These are phyloP conservation scores for Linnemannia schmuckeri DNA, from an alignment of 192 early-diverging fungal genomes.

Conservation along the genomic window DNA sequence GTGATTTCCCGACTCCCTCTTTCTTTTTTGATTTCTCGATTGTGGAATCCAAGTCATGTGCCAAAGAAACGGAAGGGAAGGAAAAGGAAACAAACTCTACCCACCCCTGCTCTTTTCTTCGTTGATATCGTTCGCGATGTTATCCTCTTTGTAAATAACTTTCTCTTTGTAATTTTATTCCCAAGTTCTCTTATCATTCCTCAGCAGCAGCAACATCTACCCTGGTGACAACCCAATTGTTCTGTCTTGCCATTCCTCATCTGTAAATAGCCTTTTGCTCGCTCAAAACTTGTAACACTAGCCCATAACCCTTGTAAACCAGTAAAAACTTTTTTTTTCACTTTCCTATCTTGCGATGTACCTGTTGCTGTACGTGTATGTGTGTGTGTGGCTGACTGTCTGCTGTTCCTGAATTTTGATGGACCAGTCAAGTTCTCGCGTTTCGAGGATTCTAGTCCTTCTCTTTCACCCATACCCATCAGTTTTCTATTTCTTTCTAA, in stretches of 20 bases:
- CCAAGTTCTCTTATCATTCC: not conserved
- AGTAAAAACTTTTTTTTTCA: not conserved
- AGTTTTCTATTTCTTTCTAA: not conserved
- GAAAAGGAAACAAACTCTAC: not conserved
- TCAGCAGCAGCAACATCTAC: not conserved
- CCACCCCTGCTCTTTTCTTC: not conserved
- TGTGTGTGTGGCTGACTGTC: not conserved
- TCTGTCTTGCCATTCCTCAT: not conserved
- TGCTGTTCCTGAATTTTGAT: not conserved
- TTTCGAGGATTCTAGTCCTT: not conserved
- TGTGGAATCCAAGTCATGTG: not conserved
- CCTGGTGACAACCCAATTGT: not conserved
- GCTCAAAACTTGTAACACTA: slow-evolving; percentile 2
- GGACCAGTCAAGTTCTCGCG: slow-evolving; percentile 2
- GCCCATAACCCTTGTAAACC: not conserved
- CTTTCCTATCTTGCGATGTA: not conserved
- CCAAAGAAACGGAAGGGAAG: not conserved
- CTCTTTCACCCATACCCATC: not conserved
- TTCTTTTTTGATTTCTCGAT: not conserved
- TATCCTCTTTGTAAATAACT: slow-evolving; percentile 11
- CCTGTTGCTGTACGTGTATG: not conserved
- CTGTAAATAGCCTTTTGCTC: slow-evolving; percentile 14
- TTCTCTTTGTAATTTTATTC: not conserved
- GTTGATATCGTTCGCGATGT: not conserved
- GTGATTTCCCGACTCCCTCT: not conserved